Percentiles rank a stretch among this genome's conserved stretches.
Evolutionary conservation across 305 asterid species (phyloP).

Genomic region (Lippia alba): DNA sequence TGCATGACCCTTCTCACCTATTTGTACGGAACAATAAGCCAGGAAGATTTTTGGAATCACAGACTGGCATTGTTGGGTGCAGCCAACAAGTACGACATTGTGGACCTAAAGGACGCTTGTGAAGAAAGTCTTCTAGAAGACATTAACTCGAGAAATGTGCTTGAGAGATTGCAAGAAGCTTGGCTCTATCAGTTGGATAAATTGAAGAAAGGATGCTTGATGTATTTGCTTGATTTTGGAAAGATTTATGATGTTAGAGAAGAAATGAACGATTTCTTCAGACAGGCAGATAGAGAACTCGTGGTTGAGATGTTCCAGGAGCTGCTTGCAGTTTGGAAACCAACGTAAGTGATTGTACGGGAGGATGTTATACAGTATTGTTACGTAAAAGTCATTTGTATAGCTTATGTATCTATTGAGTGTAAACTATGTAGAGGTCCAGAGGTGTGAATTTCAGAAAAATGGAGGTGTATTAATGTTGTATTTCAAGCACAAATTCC

Average conservation of each 20-base stretch:
- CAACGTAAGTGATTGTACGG: constrained; percentile 41
- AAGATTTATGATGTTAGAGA: constrained; percentile 91
- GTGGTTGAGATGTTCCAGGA: constrained; percentile 94
- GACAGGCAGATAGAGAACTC: constrained; percentile 81
- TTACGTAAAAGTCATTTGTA: neutral
- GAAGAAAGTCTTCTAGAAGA: constrained; percentile 91
- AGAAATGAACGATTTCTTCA: constrained; percentile 73
- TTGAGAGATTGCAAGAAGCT: constrained; percentile 90
- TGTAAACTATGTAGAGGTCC: constrained; percentile 15
- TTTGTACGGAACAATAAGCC: constrained; percentile 78
- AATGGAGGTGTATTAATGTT: constrained; percentile 9
- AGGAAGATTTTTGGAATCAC: constrained; percentile 93
- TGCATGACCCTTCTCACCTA: constrained; percentile 82
- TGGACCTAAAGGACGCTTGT: constrained; percentile 83
- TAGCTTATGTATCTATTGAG: constrained; percentile 11
- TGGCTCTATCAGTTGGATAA: constrained; percentile 86
- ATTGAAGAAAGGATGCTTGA: constrained; percentile 87
- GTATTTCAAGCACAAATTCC: too few relatives aligned
- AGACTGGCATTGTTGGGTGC: constrained; percentile 78
- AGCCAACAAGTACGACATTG: constrained; percentile 84
- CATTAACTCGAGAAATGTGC: constrained; percentile 82
- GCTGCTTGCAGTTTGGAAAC: constrained; percentile 89
- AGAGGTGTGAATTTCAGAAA: constrained; percentile 10
- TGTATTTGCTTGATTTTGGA: constrained; percentile 86
- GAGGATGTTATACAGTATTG: neutral